A percentile compares a stretch with the other conserved stretches of the same genome.
phyloP scores from a whole-genome alignment of 75 land plant genomes.

The Pinus tabuliformis region DNA sequence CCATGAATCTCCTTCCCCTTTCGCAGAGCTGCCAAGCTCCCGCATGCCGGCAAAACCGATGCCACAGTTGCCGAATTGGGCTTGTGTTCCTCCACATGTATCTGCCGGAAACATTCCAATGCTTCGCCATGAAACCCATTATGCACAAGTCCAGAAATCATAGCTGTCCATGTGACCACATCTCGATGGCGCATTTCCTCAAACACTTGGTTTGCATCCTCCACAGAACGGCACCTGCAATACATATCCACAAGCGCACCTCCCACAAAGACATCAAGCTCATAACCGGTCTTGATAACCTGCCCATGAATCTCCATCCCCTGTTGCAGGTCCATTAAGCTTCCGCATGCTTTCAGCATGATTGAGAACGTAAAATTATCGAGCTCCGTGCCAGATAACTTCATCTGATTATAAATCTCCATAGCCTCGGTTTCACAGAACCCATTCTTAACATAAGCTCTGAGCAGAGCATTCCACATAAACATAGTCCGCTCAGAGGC shows the following conservation, averaged over 20 bases:
- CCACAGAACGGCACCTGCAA: conserved; percentile 23
- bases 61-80: conserved; percentile 38
- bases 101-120: conserved; percentile 17
- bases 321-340: conserved; percentile 10
- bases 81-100: conserved; percentile 22
- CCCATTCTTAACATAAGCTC: conserved; percentile 27
- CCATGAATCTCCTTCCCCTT: conserved; percentile 35
- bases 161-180: conserved; percentile 47
- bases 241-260: conserved; percentile 51
- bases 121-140: conserved; percentile 35
- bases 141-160: conserved; percentile 35
- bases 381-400: conserved; percentile 28
- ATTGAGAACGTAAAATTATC: conserved; percentile 30
- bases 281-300: conserved; percentile 14
- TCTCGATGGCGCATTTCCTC: conserved; percentile 20
- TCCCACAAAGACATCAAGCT: conserved; percentile 24
- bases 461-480: conserved; percentile 42
- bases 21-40: conserved; percentile 13
- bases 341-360: conserved; percentile 38
- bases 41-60: conserved; percentile 44
- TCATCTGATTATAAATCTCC: conserved; percentile 42
- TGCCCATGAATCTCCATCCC: conserved; percentile 39
- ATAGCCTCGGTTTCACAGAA: conserved; percentile 22
- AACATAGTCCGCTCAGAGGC: conserved; percentile 23
- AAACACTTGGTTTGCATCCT: conserved; percentile 26